Conservation (phyloP, 257 asterid genomes). For the Coffea canephora region DNA sequence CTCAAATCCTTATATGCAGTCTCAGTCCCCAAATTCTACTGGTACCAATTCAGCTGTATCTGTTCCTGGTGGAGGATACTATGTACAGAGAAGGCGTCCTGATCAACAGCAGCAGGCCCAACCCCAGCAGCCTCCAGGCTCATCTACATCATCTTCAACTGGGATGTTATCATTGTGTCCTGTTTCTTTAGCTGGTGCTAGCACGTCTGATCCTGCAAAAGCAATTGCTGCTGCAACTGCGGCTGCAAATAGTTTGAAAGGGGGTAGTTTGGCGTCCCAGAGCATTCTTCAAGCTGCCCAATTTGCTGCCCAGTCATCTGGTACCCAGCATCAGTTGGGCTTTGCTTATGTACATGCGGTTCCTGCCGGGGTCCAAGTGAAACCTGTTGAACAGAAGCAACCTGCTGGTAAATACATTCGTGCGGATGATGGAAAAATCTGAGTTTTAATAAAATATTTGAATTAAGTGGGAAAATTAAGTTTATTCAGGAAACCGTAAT, state of each 20-base stretch:
- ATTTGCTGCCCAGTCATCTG: conserved; percentile 51
- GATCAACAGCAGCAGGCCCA: conserved; percentile 58
- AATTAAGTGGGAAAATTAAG: conserved; percentile 18
- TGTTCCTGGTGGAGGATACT: conserved; percentile 47
- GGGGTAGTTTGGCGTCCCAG: conserved; percentile 52
- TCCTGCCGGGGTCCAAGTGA: conserved; percentile 70
- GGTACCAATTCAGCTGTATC: conserved; percentile 35
- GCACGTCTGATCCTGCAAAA: conserved; percentile 82
- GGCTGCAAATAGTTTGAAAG: conserved; percentile 64
- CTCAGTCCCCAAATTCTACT: conserved; percentile 50
- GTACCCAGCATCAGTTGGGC: conserved; percentile 49
- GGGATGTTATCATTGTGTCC: conserved; percentile 55
- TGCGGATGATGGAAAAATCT: conserved; percentile 10
- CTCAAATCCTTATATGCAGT: conserved; percentile 53
- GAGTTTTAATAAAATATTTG: conserved; percentile 1
- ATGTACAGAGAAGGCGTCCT: conserved; percentile 51
- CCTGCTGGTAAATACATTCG: conserved; percentile 61
- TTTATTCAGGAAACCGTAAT: conserved; percentile 30
- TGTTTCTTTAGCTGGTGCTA: conserved; percentile 37
- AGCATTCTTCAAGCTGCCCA: conserved; percentile 56
- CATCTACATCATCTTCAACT: conserved; percentile 34
- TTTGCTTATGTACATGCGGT: conserved; percentile 63
- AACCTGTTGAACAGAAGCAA: conserved; percentile 83
- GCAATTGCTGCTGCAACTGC: conserved; percentile 67
- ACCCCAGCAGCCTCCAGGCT: conserved; percentile 47